phyloP scores from a whole-genome alignment of 140 eudicot species.

The Ambrosia hybrid region DNA sequence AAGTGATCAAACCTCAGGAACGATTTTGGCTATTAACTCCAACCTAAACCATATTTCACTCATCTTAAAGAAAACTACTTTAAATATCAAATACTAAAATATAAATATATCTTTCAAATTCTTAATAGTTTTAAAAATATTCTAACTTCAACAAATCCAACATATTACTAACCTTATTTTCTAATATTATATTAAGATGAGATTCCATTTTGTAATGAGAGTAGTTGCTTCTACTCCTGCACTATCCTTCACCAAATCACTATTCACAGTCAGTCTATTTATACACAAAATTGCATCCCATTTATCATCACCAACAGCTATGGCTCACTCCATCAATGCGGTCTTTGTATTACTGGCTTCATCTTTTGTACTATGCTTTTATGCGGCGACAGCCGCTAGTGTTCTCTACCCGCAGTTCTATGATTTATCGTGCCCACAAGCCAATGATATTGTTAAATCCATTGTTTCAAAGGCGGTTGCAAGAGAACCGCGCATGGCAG shows the following conservation, averaged over 20 bases:
- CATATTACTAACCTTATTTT: not conserved
- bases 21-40: too few species aligned
- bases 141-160: conserved; percentile 11
- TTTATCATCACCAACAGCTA: conserved; percentile 19
- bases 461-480: conserved; percentile 85
- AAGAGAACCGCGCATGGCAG: conserved; percentile 89
- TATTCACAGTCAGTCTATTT: conserved; percentile 21
- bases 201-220: conserved; percentile 13
- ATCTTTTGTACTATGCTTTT: conserved; percentile 49
- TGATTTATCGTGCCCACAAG: conserved; percentile 76
- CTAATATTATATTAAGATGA: not conserved
- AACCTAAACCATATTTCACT: too few species aligned
- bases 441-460: conserved; percentile 54
- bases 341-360: conserved; percentile 49
- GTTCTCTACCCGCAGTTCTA: conserved; percentile 78
- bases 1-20: too few species aligned
- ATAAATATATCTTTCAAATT: too few species aligned
- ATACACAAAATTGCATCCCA: conserved; percentile 15
- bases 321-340: conserved; percentile 46
- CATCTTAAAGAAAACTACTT: too few species aligned
- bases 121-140: not conserved
- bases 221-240: conserved; percentile 42
- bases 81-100: too few species aligned
- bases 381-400: conserved; percentile 32
- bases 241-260: conserved; percentile 35